Evolutionary conservation across 2,329 filamentous ascomycete species (phyloP).

Genomic region (Paraphaeosphaeria sporulosa): DNA sequence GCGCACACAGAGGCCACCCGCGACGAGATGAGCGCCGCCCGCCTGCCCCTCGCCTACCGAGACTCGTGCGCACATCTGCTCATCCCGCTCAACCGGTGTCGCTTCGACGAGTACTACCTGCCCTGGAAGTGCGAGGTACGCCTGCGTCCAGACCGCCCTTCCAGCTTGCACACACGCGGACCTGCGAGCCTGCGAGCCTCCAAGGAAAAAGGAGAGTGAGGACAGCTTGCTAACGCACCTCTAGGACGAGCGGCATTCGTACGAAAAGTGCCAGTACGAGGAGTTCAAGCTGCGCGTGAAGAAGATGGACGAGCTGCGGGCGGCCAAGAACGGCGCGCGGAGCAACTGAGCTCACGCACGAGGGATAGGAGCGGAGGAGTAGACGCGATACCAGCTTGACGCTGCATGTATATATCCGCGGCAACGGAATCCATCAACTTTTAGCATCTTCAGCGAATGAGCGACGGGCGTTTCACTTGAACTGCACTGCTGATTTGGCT

Average conservation of each 20-base stretch:
- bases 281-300: conserved; percentile 98
- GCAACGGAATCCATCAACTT: conserved; percentile 17
- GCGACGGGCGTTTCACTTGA: too few relatives aligned
- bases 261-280: conserved; percentile 99
- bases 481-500: too few relatives aligned
- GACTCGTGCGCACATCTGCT: conserved; percentile 95
- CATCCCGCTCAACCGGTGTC: conserved; percentile 95
- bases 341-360: conserved; percentile 69
- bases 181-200: background rate
- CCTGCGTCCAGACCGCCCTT: background rate
- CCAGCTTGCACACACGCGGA: background rate
- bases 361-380: background rate
- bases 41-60: conserved; percentile 87
- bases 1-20: conserved; percentile 72
- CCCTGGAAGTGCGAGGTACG: conserved; percentile 98
- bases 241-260: conserved; percentile 93
- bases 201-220: background rate
- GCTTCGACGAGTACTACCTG: conserved; percentile 88
- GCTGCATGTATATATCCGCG: conserved; percentile 47
- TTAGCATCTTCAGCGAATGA: background rate
- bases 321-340: conserved; percentile 80
- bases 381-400: background rate
- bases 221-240: conserved; percentile 23
- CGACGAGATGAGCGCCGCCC: conserved; percentile 92
- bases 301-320: conserved; percentile 97